Evolutionary conservation across 768 basidiomycete species (phyloP).

Genomic region (Suillus discolor): DNA sequence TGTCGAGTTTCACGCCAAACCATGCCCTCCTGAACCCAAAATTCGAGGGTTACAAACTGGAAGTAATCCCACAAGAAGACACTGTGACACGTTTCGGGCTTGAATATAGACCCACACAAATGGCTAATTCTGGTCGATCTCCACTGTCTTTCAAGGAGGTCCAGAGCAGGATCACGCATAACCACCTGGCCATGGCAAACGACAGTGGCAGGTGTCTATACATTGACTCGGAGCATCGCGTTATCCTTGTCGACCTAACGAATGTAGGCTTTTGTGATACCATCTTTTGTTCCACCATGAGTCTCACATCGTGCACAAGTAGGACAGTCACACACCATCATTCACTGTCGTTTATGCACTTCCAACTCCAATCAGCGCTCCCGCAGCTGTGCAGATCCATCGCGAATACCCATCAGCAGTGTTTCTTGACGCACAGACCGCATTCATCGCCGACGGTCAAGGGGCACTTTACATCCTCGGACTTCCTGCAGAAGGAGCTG

Average conservation of each 20-base stretch:
- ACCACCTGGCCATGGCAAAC: slow-evolving; percentile 64
- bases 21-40: slow-evolving; percentile 72
- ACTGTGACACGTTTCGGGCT: slow-evolving; percentile 54
- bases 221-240: slow-evolving; percentile 62
- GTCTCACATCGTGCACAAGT: slow-evolving; percentile 32
- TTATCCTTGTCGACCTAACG: slow-evolving; percentile 60
- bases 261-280: slow-evolving; percentile 47
- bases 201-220: slow-evolving; percentile 58
- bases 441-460: slow-evolving; percentile 69
- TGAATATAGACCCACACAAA: slow-evolving; percentile 45
- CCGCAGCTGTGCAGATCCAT: slow-evolving; percentile 43
- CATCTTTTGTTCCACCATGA: slow-evolving; percentile 6
- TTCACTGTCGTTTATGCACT: slow-evolving; percentile 63
- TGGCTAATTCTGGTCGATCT: slow-evolving; percentile 57
- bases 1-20: slow-evolving; percentile 45
- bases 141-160: slow-evolving; percentile 80
- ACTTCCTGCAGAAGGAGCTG: slow-evolving; percentile 39
- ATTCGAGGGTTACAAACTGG: slow-evolving; percentile 84
- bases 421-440: slow-evolving; percentile 51
- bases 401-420: slow-evolving; percentile 76
- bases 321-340: slow-evolving; percentile 53
- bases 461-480: slow-evolving; percentile 67
- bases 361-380: slow-evolving; percentile 50
- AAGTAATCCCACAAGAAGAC: slow-evolving; percentile 60
- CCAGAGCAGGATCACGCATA: slow-evolving; percentile 82